Evolutionary conservation across 2,329 filamentous ascomycete species (phyloP), one percentile per base, ranked within the genome.

Genomic region (Colletotrichum brevisporum): DNA sequence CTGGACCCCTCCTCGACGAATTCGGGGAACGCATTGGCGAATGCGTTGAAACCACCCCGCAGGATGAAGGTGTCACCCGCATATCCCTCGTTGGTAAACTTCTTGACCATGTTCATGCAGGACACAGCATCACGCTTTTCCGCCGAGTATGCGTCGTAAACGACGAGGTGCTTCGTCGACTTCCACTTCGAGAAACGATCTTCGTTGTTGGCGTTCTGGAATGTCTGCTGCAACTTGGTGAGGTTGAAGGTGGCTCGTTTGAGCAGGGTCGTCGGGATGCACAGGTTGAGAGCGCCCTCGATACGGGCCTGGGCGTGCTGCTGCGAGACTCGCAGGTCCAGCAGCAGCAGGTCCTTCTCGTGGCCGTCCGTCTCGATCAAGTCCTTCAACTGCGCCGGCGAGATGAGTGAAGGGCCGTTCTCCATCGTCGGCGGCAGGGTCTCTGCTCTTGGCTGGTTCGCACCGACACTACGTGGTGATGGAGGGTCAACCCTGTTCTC

Each of bases 241-340:
- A 97, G 88, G 74, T 95, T 95, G 80, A 97, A 98, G 0, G 94
- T 97, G 0, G 94, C 91, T 57, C 96, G 88, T 80, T 98, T 98
- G 18, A 99, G 82, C 15, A 99, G 83, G 0, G 95, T 98, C 0
- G 96, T 98, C 0, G 96, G 96, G 70, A 98, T 97, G 77, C 96
- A 98, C 5, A 99, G 84, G 77, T 97, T 98, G 39, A 99, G 82
- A 0, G 95, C 94, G n/a, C 91, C 91, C 57, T 86, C 83, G 63
- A 98, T 92, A 36, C 93, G 90, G 24, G 92, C 91, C 53, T 89
- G 86, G 1, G 90, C 88, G 76, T 92, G 98, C 73, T 95, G 94
- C 21, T 94, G 94, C 31, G 91, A 93, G 0, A 97, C 94, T 47
- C 96, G 90, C 24, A 98, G 88, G 78, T 99, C 96, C 5, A 99